Evolutionary conservation across 169 alveolate genomes (phyloP), one percentile per base, ranked within the genome.

Genomic region (Eimeria mitis): DNA sequence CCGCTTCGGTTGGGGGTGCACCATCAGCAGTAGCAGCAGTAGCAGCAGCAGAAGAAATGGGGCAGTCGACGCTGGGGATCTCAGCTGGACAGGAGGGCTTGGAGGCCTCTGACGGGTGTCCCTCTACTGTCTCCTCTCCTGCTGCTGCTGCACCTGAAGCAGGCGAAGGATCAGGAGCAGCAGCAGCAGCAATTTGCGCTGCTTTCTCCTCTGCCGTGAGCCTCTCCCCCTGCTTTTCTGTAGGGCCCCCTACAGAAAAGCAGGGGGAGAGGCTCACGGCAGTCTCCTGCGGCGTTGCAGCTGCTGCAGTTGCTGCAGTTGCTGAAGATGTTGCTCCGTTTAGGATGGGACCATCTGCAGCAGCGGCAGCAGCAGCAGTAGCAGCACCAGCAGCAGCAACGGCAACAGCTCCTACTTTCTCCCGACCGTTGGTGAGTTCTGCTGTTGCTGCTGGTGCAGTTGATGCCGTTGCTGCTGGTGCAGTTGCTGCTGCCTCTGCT

Each of bases 111-210:
- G 28, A 2, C n/a, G 68, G 28, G 19, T 59, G 25, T 8, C 52
- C 81, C 25, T 71, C 81, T 71, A 8, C 42, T 71, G 52, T 31
- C 37, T 31, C 81, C 28, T 8, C 81, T 40, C 44, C 42, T 71
- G 81, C 81, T 71, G 81, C 81, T 71, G 42, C 81, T 40, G 81
- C n/a, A 9, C n/a, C 49, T 71, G 81, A 6, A 16, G 47, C 81
- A 31, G 49, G 3, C 23, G 81, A 37, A 40, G 49, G 44, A 71
- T 37, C 81, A 19, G 52, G 13, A 31, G n/a, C n/a, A 65, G 70
- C 70, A 59, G 70, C 70, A 59, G 70, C 70, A 59, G n/a, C 47
- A 42, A 25, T 40, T 71, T 3, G 81, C 23, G 49, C 25, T 59
- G 68, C 68, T 59, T 14, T 59, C 68, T 59, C 68, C 68, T 52